Percentiles rank a stretch among this genome's conserved stretches.
These are phyloP conservation scores for Spinellus fusiger DNA, from an alignment of 192 early-diverging fungal genomes.

Conservation along the genomic window DNA sequence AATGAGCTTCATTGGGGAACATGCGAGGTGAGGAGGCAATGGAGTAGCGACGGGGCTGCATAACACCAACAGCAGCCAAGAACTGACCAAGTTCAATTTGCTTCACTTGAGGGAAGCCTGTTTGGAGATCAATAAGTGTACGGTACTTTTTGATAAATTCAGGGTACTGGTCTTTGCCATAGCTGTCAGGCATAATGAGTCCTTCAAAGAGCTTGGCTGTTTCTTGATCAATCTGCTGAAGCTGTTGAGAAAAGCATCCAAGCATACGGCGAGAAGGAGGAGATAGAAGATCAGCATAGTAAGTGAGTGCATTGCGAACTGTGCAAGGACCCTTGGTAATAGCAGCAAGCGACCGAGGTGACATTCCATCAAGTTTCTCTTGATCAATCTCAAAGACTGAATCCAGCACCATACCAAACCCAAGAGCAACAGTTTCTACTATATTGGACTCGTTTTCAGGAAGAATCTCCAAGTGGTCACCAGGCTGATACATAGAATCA, in stretches of 20 bases:
- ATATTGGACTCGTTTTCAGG: conserved; percentile 33
- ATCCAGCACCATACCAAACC: conserved; percentile 41
- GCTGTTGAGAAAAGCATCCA: conserved; percentile 27
- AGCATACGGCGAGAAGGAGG: conserved; percentile 35
- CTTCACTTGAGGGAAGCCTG: conserved; percentile 25
- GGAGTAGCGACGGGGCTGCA: conserved; percentile 85
- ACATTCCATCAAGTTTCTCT: conserved; percentile 5
- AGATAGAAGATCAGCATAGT: conserved; percentile 41
- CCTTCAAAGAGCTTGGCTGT: conserved; percentile 23
- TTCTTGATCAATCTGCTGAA: conserved; percentile 28
- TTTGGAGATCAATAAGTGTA: conserved; percentile 24
- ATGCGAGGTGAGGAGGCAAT: conserved; percentile 62
- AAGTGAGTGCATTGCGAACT: conserved; percentile 39
- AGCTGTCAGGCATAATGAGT: conserved; percentile 26
- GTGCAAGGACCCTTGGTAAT: conserved; percentile 40
- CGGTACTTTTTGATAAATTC: conserved; percentile 22
- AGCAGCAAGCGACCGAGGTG: conserved; percentile 41
- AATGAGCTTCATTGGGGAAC: conserved; percentile 21
- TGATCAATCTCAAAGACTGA: conserved; percentile 42
- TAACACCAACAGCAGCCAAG: conserved; percentile 31
- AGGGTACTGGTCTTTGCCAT: conserved; percentile 24
- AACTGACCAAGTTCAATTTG: conserved; percentile 33
- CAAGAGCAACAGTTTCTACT: conserved; percentile 38
- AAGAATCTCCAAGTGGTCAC: conserved; percentile 48
- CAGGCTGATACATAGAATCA: conserved; percentile 33